phyloP scores from a whole-genome alignment of 1,284 basidiomycete genomes.

The Exobasidium rhododendri region DNA sequence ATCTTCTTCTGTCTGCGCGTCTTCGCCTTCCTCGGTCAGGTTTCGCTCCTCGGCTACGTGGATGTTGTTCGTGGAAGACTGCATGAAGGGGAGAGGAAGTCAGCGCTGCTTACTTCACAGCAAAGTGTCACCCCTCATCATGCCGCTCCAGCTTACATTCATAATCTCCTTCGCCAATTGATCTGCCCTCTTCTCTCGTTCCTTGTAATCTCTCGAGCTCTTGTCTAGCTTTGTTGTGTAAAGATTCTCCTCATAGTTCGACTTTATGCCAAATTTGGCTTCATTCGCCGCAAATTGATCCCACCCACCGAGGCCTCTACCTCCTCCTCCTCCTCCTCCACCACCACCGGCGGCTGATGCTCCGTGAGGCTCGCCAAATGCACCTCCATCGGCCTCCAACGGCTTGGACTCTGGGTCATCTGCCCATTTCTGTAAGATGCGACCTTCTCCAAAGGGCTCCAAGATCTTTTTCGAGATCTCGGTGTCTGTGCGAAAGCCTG shows the following conservation, averaged over 20 bases:
- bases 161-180: conserved; percentile 87
- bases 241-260: conserved; percentile 85
- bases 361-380: conserved; percentile 6
- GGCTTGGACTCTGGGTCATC: conserved; percentile 36
- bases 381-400: conserved; percentile 21
- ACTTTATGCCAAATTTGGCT: conserved; percentile 83
- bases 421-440: conserved; percentile 41
- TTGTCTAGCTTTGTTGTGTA: conserved; percentile 95
- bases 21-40: conserved; percentile 69
- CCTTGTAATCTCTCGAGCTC: conserved; percentile 76
- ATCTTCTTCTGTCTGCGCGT: conserved; percentile 83
- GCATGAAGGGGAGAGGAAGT: not conserved
- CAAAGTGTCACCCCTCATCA: conserved; percentile 4
- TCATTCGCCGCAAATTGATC: conserved; percentile 97
- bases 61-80: conserved; percentile 61
- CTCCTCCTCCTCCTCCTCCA: conserved; percentile 18
- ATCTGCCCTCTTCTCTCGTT: conserved; percentile 81
- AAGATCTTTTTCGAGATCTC: conserved; percentile 37
- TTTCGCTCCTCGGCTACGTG: conserved; percentile 85
- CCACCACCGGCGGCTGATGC: conserved; percentile 22
- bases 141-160: conserved; percentile 42
- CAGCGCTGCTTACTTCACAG: not conserved
- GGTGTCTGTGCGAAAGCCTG: conserved; percentile 44
- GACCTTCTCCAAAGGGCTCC: conserved; percentile 33
- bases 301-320: conserved; percentile 63